Base-by-base conservation (phyloP, 1,139 yeast species). In the Sugiyamaella paludigena region DNA sequence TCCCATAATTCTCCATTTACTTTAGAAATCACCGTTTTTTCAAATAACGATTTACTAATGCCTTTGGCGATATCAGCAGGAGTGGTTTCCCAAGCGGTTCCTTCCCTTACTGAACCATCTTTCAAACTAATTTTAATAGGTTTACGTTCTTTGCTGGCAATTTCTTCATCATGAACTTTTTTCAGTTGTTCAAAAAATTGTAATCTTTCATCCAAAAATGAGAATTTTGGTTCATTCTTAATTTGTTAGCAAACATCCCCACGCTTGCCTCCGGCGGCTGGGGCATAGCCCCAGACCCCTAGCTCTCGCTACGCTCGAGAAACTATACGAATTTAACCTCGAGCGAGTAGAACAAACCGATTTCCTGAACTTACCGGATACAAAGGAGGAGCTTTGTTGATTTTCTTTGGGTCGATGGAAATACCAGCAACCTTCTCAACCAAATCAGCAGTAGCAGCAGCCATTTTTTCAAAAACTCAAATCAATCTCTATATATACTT, bases 1-100 rank as follows among this genome's bases (percentile, higher is more conserved):
- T 94, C 99, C 98, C 98, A 94, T 60, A 91, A 76, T 58, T 79
- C 76, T 51, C 96, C 96, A 64, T 94, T 79, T 51, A 92, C 94
- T 72, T 88, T 89, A 52, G 98, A 79, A 60, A 94, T 89, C 55
- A 94, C 89, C 63, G 87, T 86, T 73, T 89, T 84, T 59, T 92
- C 98, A 49, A 79, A 71, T 60, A 84, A 83, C n/a, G 96, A 85
- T 70, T 87, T 87, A 59, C 96, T 91, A 61, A 92, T 91, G 49
- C 72, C 82, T 61, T 76, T 77, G 50, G 98, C 97, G 58, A 92
- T 86, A 50, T 83, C 86, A 72, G 87, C 71, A 44, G 99, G 98
- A 32, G 88, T 74, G 46, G 98, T 91, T 68, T 89, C 96, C 82
- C 83, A 94, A 4, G 96, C 75, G 37, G 79, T 79, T 56, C 89